Base-by-base conservation (phyloP, 2,329 filamentous ascomycete species). In the Botryotinia narcissicola region DNA sequence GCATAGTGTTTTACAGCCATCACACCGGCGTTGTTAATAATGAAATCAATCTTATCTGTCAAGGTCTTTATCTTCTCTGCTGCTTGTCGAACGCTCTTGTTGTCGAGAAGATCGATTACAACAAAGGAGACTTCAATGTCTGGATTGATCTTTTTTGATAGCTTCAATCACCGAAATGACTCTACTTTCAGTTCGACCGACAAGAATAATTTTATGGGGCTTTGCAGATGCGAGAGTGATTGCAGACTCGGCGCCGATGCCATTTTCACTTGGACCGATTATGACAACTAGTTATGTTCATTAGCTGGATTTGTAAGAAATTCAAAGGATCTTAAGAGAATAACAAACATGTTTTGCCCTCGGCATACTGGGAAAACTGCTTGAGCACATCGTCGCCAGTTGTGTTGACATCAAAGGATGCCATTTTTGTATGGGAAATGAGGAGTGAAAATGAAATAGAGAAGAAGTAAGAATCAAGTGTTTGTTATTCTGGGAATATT, bases 51-150 rank as follows among this genome's bases (percentile, higher is more conserved):
- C 20, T 83, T 83, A 1, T 73, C 62, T 12, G 32, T 62, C 14
- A 29, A 5, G 3, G 73, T 54, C 20, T 81, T 82, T 7, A 85
- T 80, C 16, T 80, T 78, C 0, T 75, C 77, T 1, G 84, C 84
- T 0, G 84, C 83, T 2, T 77, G 73, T 25, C 85, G 82, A 5
- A 87, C 80, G 0, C 81, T 80, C 3, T 81, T 79, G 46, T 84
- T 76, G 25, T 82, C 84, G n/a, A 79, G 79, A 16, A 86, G 81
- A 59, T 85, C 83, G 37, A 78, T 42, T 9, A 73, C 60, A 22
- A 79, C 69, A 51, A 78, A 77, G 3, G 29, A 35, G 8, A 75
- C 71, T 35, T 62, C 42, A 37, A 77, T 75, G 6, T 54, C 67
- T 5, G 76, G 70, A 12, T 76, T 73, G 18, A 74, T 29, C 2